Evolutionary conservation across 345 rosid species (phyloP).

Genomic region (Syzygium oleosum): DNA sequence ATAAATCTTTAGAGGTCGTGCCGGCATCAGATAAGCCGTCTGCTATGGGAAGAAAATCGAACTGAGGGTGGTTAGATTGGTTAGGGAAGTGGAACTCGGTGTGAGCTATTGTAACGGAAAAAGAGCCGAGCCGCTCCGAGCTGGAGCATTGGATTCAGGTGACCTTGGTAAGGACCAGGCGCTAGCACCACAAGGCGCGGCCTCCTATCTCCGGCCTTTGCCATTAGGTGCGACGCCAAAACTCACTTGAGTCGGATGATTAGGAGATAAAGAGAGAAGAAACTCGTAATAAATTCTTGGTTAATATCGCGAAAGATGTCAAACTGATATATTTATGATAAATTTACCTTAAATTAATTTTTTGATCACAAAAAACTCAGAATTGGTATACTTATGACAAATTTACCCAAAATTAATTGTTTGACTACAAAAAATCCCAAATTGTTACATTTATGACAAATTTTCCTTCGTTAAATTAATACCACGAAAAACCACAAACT

Average conservation of each 20-base stretch:
- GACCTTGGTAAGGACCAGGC: slow-evolving; percentile 36
- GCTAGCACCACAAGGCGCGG: slow-evolving; percentile 14
- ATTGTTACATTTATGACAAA: too few relatives aligned
- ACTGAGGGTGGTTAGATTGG: slow-evolving; percentile 16
- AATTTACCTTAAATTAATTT: too few relatives aligned
- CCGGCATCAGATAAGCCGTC: slow-evolving; percentile 17
- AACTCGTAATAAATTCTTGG: too few relatives aligned
- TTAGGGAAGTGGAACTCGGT: slow-evolving; percentile 20
- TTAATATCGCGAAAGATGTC: too few relatives aligned
- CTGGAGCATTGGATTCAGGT: slow-evolving; percentile 38
- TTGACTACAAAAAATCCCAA: too few relatives aligned
- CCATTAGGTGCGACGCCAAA: not conserved
- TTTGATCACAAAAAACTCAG: too few relatives aligned
- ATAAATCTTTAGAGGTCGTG: slow-evolving; percentile 5
- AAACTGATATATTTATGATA: too few relatives aligned
- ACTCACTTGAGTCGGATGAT: not conserved
- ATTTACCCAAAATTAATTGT: too few relatives aligned
- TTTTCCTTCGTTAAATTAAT: too few relatives aligned
- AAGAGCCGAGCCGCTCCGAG: slow-evolving; percentile 24
- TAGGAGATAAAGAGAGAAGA: too few relatives aligned
- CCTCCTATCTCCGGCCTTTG: not conserved
- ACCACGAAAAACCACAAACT: too few relatives aligned
- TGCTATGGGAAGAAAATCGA: slow-evolving; percentile 30
- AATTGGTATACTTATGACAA: too few relatives aligned
- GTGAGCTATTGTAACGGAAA: slow-evolving; percentile 22